Conservation (phyloP, 352 stramenopile species). For the Lagenidium sp. region DNA sequence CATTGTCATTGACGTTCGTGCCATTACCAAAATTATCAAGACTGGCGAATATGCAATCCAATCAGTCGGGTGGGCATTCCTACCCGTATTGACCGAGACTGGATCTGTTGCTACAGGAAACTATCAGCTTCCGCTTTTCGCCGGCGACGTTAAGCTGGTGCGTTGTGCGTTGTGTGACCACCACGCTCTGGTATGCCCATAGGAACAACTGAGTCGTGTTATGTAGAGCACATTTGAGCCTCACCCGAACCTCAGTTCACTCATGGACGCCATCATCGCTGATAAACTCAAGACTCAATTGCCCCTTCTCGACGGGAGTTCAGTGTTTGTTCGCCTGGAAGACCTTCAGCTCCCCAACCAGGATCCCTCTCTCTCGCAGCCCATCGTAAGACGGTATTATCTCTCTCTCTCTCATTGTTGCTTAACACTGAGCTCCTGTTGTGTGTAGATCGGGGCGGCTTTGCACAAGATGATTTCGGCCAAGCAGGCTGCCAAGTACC, state of each 20-base stretch:
- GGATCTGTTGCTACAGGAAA: conserved; percentile 22
- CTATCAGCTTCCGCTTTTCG: conserved; percentile 56
- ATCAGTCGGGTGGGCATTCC: conserved; percentile 54
- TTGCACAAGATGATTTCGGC: conserved; percentile 36
- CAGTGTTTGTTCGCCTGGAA: conserved; percentile 54
- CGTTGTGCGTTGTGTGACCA: not conserved
- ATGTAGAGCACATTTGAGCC: conserved; percentile 29
- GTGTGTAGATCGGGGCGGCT: no score
- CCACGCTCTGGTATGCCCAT: no score
- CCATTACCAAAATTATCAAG: conserved; percentile 30
- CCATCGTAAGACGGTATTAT: conserved; percentile 49
- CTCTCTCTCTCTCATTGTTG: no score
- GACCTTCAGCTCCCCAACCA: conserved; percentile 40
- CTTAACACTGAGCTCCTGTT: no score
- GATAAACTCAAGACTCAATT: conserved; percentile 35
- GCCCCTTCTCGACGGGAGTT: conserved; percentile 29
- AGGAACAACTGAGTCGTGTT: no score
- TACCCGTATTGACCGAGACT: conserved; percentile 32
- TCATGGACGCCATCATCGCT: conserved; percentile 30
- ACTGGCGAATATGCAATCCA: conserved; percentile 30
- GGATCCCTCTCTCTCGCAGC: conserved; percentile 7
- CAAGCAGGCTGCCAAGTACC: conserved; percentile 28
- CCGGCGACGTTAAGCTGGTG: conserved; percentile 53
- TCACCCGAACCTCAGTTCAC: conserved; percentile 5
- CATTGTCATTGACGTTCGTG: conserved; percentile 53